Percentiles rank a stretch among this genome's conserved stretches.
Conservation (phyloP, 345 rosid genomes). For the Syzygium aqueum region DNA sequence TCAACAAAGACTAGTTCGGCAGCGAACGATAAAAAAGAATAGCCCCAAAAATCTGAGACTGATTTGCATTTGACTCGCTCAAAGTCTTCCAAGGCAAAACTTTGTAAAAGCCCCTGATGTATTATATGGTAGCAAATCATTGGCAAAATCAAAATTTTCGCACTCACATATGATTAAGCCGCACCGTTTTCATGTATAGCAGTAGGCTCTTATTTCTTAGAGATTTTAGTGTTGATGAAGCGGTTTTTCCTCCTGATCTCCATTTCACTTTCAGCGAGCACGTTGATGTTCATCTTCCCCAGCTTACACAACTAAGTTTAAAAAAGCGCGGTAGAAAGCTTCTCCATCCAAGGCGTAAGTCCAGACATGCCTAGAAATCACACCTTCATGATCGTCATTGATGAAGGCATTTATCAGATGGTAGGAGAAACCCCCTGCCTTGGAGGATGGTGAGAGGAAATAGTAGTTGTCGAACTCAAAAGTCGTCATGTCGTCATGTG, state of each 20-base stretch:
- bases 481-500: conserved; percentile 38
- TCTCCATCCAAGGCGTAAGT: conserved; percentile 6
- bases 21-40: not conserved
- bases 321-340: conserved; percentile 41
- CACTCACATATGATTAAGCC: not conserved
- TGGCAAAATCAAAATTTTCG: not conserved
- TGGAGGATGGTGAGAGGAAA: conserved; percentile 39
- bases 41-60: no score
- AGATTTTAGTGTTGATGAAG: no score
- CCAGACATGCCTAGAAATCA: conserved; percentile 16
- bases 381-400: conserved; percentile 36
- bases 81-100: not conserved
- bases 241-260: conserved; percentile 9
- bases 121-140: not conserved
- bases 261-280: conserved; percentile 32
- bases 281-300: conserved; percentile 57
- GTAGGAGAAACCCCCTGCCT: conserved; percentile 56
- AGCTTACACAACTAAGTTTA: conserved; percentile 39
- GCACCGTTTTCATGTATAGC: no score
- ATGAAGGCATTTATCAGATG: conserved; percentile 49
- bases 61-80: no score
- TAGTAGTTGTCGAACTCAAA: conserved; percentile 59
- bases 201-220: no score
- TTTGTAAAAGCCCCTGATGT: not conserved
- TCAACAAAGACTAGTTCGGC: not conserved